These are phyloP conservation scores for Xylaria intraflava DNA, from an alignment of 495 filamentous ascomycete species.

Conservation along the genomic window DNA sequence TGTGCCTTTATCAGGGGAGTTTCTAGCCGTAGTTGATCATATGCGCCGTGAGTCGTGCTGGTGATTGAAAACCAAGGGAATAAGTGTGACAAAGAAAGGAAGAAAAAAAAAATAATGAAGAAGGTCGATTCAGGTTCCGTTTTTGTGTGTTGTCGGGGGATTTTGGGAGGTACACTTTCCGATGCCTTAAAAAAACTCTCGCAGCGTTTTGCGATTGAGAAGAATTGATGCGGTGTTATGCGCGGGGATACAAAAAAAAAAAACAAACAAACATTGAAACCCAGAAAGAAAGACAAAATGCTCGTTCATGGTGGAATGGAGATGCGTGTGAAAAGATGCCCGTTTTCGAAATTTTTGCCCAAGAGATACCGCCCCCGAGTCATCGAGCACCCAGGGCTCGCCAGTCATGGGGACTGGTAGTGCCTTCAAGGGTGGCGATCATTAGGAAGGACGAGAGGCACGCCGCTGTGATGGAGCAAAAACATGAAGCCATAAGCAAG, in stretches of 20 bases:
- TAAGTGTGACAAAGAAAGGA: slow-evolving; percentile 1
- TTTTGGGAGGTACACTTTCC: too few relatives aligned
- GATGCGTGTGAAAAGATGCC: neutral
- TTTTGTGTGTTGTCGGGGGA: neutral
- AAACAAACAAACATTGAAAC: neutral
- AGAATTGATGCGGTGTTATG: slow-evolving; percentile 4
- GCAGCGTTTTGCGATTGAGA: neutral
- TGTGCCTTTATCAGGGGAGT: slow-evolving; percentile 5
- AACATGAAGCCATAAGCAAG: neutral
- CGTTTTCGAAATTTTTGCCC: neutral
- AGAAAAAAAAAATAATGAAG: neutral
- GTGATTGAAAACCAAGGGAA: slow-evolving; percentile 7
- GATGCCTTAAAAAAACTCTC: neutral
- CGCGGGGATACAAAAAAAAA: neutral
- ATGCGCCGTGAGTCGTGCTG: slow-evolving; percentile 16
- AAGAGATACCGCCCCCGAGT: neutral
- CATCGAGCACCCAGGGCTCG: neutral
- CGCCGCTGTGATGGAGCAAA: neutral
- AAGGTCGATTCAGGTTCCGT: too few relatives aligned
- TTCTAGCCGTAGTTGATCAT: slow-evolving; percentile 14
- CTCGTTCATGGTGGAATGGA: neutral
- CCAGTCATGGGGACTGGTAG: neutral
- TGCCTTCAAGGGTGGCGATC: neutral
- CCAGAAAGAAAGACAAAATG: neutral
- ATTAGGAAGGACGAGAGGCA: neutral